A percentile compares a stretch with the other conserved stretches of the same genome.
Evolutionary conservation across 495 filamentous ascomycete species (phyloP).

Genomic region (Lasiosphaeria hispida): DNA sequence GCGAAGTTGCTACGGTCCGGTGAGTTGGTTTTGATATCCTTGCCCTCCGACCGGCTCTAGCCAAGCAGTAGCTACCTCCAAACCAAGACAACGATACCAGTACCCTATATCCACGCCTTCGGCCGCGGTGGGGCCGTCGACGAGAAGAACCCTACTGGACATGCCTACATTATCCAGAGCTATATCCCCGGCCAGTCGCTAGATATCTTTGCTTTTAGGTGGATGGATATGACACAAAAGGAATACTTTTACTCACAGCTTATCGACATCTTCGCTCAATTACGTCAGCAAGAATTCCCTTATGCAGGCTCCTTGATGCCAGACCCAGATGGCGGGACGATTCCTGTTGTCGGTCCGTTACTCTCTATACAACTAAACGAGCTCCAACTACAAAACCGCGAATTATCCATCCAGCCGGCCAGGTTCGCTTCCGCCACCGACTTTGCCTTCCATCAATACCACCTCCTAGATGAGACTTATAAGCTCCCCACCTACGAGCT

Average conservation of each 20-base stretch:
- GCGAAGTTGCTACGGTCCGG: constrained; percentile 16
- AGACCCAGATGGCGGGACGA: constrained; percentile 15
- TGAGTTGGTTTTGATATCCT: constrained; percentile 9
- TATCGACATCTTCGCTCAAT: constrained; percentile 14
- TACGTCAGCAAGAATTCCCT: constrained; percentile 15
- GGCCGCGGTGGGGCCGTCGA: constrained; percentile 12
- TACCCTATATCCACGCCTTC: constrained; percentile 15
- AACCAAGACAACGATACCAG: constrained; percentile 12
- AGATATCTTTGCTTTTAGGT: constrained; percentile 13
- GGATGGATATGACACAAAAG: neutral
- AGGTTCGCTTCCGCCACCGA: constrained; percentile 15
- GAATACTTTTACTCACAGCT: constrained; percentile 13
- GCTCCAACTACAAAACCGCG: constrained; percentile 15
- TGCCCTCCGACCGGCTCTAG: constrained; percentile 7
- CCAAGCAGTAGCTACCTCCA: constrained; percentile 15
- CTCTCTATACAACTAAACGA: constrained; percentile 17
- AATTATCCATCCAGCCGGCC: constrained; percentile 14
- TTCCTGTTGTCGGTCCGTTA: constrained; percentile 15
- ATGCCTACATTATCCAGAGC: constrained; percentile 13
- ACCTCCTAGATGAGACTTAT: constrained; percentile 14
- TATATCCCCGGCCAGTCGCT: constrained; percentile 17
- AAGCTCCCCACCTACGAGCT: constrained; percentile 15
- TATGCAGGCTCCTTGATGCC: constrained; percentile 15
- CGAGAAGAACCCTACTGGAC: constrained; percentile 14
- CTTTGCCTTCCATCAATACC: constrained; percentile 19